Percentiles rank a stretch among this genome's conserved stretches.
Evolutionary conservation across 2,329 filamentous ascomycete genomes (phyloP).

Genomic region (Trichothecium sympodiale): DNA sequence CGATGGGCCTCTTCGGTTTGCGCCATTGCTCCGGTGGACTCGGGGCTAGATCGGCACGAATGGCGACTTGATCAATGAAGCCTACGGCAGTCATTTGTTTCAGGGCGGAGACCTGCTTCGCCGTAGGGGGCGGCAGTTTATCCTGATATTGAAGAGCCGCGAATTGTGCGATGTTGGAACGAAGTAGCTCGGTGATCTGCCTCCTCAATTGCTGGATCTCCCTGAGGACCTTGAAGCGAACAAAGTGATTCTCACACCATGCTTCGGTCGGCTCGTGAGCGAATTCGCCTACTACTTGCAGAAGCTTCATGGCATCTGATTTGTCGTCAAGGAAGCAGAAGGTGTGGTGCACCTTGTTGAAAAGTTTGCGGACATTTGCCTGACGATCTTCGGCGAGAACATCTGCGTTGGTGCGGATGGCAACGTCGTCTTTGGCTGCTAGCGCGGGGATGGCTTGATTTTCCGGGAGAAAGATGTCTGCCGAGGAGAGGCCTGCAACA

Average conservation of each 20-base stretch:
- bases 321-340: conserved; percentile 73
- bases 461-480: conserved; percentile 78
- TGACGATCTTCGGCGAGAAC: conserved; percentile 60
- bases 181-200: conserved; percentile 75
- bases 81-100: conserved; percentile 88
- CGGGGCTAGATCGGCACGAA: conserved; percentile 78
- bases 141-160: conserved; percentile 44
- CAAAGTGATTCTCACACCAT: conserved; percentile 77
- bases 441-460: conserved; percentile 58
- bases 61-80: conserved; percentile 89
- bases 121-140: conserved; percentile 45
- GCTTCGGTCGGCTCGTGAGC: conserved; percentile 59
- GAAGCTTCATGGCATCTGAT: conserved; percentile 80
- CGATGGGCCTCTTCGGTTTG: conserved; percentile 75
- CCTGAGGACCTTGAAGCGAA: conserved; percentile 75
- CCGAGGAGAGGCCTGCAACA: conserved; percentile 78
- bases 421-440: conserved; percentile 29
- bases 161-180: conserved; percentile 59
- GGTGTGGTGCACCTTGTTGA: conserved; percentile 62
- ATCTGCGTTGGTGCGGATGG: conserved; percentile 53
- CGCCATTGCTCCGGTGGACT: conserved; percentile 54
- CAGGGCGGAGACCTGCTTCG: conserved; percentile 64
- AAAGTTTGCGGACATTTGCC: conserved; percentile 48
- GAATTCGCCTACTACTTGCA: conserved; percentile 82
- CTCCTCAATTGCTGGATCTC: conserved; percentile 74